These are phyloP conservation scores for Saccharomycopsis selenospora DNA, from an alignment of 805 yeast species.

Conservation along the genomic window DNA sequence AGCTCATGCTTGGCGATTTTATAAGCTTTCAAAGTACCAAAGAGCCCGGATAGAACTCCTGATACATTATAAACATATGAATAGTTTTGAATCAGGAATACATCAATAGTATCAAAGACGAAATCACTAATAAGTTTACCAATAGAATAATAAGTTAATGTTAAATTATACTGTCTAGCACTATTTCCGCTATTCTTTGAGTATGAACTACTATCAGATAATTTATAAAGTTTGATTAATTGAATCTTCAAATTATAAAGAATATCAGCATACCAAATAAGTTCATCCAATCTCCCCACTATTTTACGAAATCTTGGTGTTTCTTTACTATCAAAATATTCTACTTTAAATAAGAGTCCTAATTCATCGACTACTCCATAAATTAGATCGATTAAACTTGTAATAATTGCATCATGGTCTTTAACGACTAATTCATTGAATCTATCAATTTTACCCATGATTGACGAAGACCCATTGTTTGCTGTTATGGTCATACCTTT, in stretches of 20 bases:
- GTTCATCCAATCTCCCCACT: conserved; percentile 11
- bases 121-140: conserved; percentile 15
- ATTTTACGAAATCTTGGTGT: conserved; percentile 10
- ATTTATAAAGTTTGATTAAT: not conserved
- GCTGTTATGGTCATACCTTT: not conserved
- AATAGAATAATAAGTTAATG: conserved; percentile 5
- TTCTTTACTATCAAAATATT: conserved; percentile 4
- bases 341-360: conserved; percentile 18
- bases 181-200: not conserved
- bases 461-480: too few species aligned
- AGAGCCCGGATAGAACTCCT: conserved; percentile 17
- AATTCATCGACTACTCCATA: conserved; percentile 22
- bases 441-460: not conserved
- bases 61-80: conserved; percentile 12
- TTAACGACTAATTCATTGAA: not conserved
- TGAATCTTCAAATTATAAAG: conserved; percentile 12
- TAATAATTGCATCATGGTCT: conserved; percentile 3
- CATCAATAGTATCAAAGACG: conserved; percentile 19
- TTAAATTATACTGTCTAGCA: conserved; percentile 4
- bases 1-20: conserved; percentile 4
- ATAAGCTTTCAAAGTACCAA: conserved; percentile 11
- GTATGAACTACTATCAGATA: not conserved
- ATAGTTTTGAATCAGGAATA: conserved; percentile 9
- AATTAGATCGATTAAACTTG: conserved; percentile 11
- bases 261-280: conserved; percentile 20